These are phyloP conservation scores for Pichia membranifaciens DNA, from an alignment of 805 yeast genomes.

Conservation along the genomic window DNA sequence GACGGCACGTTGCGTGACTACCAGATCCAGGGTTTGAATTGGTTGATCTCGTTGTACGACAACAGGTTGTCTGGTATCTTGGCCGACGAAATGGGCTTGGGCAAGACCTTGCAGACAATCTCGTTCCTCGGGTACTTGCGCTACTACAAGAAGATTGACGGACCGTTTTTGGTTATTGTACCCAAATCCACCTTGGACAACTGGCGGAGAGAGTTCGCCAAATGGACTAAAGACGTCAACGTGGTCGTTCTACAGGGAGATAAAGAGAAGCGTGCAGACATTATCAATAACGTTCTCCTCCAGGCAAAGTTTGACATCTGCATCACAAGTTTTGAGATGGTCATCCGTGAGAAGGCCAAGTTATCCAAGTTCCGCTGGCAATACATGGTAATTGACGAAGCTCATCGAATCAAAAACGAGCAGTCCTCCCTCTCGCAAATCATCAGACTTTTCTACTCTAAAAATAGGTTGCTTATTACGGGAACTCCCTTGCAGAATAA, in stretches of 20 bases:
- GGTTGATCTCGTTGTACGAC: constrained; percentile 87
- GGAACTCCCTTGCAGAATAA: constrained; percentile 97
- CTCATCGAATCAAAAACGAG: constrained; percentile 94
- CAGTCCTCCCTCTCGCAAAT: constrained; percentile 89
- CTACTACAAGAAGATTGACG: constrained; percentile 69
- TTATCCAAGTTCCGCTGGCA: constrained; percentile 87
- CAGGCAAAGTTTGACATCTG: constrained; percentile 83
- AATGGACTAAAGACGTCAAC: constrained; percentile 94
- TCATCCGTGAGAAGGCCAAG: constrained; percentile 77
- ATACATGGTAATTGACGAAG: constrained; percentile 90
- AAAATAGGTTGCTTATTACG: constrained; percentile 78
- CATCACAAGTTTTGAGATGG: constrained; percentile 90
- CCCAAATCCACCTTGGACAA: constrained; percentile 95
- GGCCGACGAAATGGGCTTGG: constrained; percentile 98
- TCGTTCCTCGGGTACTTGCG: constrained; percentile 86
- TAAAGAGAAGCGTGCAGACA: constrained; percentile 66
- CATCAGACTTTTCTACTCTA: constrained; percentile 80
- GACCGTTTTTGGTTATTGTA: constrained; percentile 87
- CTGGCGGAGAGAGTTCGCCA: constrained; percentile 91
- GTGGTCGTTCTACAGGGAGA: constrained; percentile 83
- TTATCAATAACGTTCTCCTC: constrained; percentile 55
- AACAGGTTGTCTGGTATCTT: constrained; percentile 85
- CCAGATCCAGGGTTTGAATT: constrained; percentile 91
- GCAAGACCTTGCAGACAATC: constrained; percentile 92
- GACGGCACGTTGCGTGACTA: constrained; percentile 81